Evolutionary conservation across 148 eudicot genomes (phyloP).

Genomic region (Chenopodium quinoa): DNA sequence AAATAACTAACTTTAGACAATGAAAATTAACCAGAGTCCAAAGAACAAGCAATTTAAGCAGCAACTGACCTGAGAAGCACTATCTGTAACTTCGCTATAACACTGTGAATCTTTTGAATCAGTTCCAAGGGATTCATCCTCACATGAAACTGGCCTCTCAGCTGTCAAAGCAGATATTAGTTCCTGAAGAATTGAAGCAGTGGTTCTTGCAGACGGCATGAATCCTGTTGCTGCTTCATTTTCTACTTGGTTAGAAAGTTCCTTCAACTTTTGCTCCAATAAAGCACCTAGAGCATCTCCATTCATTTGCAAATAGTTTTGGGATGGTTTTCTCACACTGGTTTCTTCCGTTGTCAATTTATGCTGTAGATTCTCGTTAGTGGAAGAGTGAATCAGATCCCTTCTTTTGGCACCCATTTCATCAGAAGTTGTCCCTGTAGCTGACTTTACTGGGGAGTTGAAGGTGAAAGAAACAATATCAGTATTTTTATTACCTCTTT

Average conservation of each 20-base stretch:
- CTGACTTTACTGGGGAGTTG: slow-evolving; percentile 51
- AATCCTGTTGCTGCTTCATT: slow-evolving; percentile 51
- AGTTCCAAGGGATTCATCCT: slow-evolving; percentile 25
- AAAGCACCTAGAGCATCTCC: slow-evolving; percentile 73
- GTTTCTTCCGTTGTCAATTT: slow-evolving; percentile 21
- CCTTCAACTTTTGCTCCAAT: slow-evolving; percentile 70
- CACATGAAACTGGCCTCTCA: slow-evolving; percentile 44
- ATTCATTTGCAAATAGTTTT: slow-evolving; percentile 36
- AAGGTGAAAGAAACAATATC: slow-evolving; percentile 50
- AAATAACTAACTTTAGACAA: background rate
- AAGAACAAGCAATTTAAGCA: background rate
- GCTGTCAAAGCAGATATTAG: slow-evolving; percentile 70
- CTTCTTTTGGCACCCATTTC: slow-evolving; percentile 29
- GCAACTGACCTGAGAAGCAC: slow-evolving; percentile 36
- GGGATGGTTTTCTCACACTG: slow-evolving; percentile 26
- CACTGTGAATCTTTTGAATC: slow-evolving; percentile 26
- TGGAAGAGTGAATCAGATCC: slow-evolving; percentile 22
- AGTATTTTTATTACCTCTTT: slow-evolving; percentile 33
- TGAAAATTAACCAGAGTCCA: background rate
- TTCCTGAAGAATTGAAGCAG: slow-evolving; percentile 86
- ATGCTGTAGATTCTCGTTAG: slow-evolving; percentile 19
- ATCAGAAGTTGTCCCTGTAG: slow-evolving; percentile 13
- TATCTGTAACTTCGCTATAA: slow-evolving; percentile 9
- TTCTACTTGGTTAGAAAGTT: slow-evolving; percentile 64
- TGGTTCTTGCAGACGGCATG: slow-evolving; percentile 49